Evolutionary conservation across 306 rosid species (phyloP), one percentile per base, ranked within the genome.

Genomic region (Citrullus colocynthis): DNA sequence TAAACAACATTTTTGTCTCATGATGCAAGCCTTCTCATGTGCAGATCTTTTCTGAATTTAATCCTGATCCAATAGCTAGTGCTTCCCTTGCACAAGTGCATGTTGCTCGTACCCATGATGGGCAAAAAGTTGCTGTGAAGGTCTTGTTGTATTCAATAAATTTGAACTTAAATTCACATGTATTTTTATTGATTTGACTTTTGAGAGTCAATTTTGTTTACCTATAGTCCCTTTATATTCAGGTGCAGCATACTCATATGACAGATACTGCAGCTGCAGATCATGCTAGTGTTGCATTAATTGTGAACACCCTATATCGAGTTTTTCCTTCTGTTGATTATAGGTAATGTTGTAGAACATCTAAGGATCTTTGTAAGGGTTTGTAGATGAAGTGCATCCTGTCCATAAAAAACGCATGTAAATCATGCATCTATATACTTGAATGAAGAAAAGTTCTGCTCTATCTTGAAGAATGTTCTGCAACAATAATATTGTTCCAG

Each of bases 71-170:
- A 48, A 85, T 95, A 59, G 99, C 97, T 77, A 95, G 99, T 79
- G 99, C 97, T 71, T 95, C 99, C 73, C 99, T 95, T 80, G 97
- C 99, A 81, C 99, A 95, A 86, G 99, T 95, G 84, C 97, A 95
- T 76, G 86, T 90, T 75, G 97, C 99, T 59, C 83, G 85, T 81
- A 86, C 87, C 39, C 91, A 87, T 69, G 89, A 90, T 80, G 97
- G 99, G 58, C 80, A 92, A 80, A 95, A 90, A 90, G 99, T 95
- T 85, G 99, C 97, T 71, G 97, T 95, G 83, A 95, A 95, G 99
- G 99, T 92, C 78, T 77, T 78, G 34, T 24, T 44, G 4, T 83
- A 54, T 42, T 78, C 80, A 75, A 54, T 78, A 71, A 61, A 39
- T 30, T 28, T 75, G 41, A 52, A 80, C 77, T 57, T 37, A 63